These are phyloP conservation scores for Neospora caninum DNA, from an alignment of 169 alveolate species.

Conservation along the genomic window DNA sequence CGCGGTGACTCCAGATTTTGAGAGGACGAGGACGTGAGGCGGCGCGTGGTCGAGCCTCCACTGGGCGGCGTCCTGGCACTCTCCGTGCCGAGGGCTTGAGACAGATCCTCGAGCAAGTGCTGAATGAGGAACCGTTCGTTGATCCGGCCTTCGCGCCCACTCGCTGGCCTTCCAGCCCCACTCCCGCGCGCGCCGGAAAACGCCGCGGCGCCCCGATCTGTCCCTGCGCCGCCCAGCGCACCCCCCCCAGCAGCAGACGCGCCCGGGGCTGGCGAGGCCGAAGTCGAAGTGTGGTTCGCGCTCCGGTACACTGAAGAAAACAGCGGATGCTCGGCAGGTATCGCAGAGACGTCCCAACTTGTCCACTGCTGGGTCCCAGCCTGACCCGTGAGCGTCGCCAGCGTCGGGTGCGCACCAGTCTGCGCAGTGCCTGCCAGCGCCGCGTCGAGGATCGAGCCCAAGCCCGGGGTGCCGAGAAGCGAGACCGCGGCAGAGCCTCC, in stretches of 20 bases:
- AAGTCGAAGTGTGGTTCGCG: neutral
- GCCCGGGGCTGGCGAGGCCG: neutral
- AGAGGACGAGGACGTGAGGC: neutral
- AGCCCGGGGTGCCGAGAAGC: neutral
- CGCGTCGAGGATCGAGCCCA: neutral
- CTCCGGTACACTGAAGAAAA: neutral
- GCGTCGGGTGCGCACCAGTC: neutral
- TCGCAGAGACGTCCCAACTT: neutral
- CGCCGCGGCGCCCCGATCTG: neutral
- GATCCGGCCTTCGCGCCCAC: neutral
- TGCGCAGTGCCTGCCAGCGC: neutral
- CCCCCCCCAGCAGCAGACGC: neutral
- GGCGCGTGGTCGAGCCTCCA: neutral
- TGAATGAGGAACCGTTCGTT: neutral
- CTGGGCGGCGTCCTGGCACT: neutral
- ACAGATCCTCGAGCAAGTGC: neutral
- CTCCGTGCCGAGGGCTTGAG: neutral
- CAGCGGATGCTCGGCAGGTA: neutral
- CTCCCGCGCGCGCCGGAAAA: neutral
- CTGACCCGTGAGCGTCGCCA: neutral
- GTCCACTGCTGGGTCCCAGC: conserved; percentile 11
- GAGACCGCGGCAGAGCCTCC: neutral
- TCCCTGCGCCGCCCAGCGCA: neutral
- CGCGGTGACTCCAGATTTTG: neutral
- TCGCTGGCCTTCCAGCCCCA: neutral